A percentile compares a stretch with the other conserved stretches of the same genome.
Evolutionary conservation across 306 rosid genomes (phyloP).

Genomic region (Vicia sativa): DNA sequence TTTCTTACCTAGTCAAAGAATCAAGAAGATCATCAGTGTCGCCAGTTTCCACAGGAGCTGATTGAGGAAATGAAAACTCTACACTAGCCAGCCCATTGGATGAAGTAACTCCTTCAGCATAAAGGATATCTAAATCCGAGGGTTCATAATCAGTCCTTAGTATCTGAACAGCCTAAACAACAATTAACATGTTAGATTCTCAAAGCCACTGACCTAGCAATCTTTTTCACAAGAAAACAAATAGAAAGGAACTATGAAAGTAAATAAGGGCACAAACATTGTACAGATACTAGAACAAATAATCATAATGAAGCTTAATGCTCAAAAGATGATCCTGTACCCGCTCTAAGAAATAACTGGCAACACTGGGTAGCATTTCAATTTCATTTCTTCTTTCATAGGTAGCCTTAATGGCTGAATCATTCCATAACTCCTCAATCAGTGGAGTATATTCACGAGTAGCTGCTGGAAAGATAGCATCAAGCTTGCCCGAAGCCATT

Average conservation of each 20-base stretch:
- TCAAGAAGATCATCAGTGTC: constrained; percentile 64
- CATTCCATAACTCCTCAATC: constrained; percentile 89
- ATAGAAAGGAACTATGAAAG: constrained; percentile 8
- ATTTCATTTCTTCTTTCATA: constrained; percentile 86
- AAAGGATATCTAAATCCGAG: constrained; percentile 85
- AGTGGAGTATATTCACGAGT: constrained; percentile 93
- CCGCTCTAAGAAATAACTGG: constrained; percentile 90
- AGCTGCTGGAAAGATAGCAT: constrained; percentile 96
- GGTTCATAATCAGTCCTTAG: constrained; percentile 89
- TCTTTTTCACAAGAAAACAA: constrained; percentile 19
- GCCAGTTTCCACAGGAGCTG: constrained; percentile 60
- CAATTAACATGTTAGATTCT: constrained; percentile 37
- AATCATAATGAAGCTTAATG: constrained; percentile 28
- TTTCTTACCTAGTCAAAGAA: constrained; percentile 67
- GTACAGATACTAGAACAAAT: constrained; percentile 21
- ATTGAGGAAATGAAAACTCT: constrained; percentile 88
- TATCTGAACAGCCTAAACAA: constrained; percentile 78
- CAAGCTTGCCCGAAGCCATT: constrained; percentile 89
- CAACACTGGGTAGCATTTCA: constrained; percentile 87
- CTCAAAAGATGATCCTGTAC: constrained; percentile 51
- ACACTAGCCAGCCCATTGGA: constrained; percentile 92
- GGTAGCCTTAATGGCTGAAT: constrained; percentile 81
- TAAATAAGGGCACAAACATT: constrained; percentile 21
- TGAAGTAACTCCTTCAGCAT: constrained; percentile 96
- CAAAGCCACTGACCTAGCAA: constrained; percentile 31